phyloP scores from a whole-genome alignment of 768 basidiomycete genomes.

The Amanita exitialis region DNA sequence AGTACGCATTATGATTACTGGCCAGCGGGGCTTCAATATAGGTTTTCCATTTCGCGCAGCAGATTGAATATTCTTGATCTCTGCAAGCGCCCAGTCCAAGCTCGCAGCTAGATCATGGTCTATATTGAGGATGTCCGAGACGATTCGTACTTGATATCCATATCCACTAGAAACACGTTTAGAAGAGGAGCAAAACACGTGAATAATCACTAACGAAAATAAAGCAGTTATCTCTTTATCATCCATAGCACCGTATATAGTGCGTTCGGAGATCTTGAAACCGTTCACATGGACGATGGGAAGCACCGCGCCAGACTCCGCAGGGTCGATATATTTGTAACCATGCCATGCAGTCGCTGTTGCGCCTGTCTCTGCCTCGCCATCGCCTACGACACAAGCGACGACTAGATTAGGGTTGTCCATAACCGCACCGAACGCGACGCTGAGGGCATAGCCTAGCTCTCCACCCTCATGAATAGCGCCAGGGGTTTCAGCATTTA shows the following conservation, averaged over 20 bases:
- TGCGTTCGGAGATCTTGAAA: conserved; percentile 87
- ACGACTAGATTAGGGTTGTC: conserved; percentile 82
- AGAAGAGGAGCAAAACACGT: conserved; percentile 3
- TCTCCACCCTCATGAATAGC: conserved; percentile 90
- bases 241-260: conserved; percentile 87
- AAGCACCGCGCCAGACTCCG: conserved; percentile 84
- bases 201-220: conserved; percentile 46
- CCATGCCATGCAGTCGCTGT: conserved; percentile 79
- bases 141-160: conserved; percentile 83
- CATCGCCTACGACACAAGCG: conserved; percentile 79
- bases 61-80: conserved; percentile 69
- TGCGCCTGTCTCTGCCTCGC: conserved; percentile 77
- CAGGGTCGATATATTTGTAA: conserved; percentile 86
- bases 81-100: conserved; percentile 69
- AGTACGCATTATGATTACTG: conserved; percentile 75
- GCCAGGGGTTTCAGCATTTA: conserved; percentile 82
- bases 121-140: conserved; percentile 55
- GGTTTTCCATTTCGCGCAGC: conserved; percentile 72
- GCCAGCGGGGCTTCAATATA: conserved; percentile 86
- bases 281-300: conserved; percentile 85
- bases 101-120: conserved; percentile 75
- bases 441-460: conserved; percentile 80
- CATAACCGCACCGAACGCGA: conserved; percentile 85
- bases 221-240: conserved; percentile 69
- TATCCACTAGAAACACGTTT: conserved; percentile 42